A percentile compares a stretch with the other conserved stretches of the same genome.
Conservation (phyloP, 495 filamentous ascomycete species). For the Penicillium waksmanii region DNA sequence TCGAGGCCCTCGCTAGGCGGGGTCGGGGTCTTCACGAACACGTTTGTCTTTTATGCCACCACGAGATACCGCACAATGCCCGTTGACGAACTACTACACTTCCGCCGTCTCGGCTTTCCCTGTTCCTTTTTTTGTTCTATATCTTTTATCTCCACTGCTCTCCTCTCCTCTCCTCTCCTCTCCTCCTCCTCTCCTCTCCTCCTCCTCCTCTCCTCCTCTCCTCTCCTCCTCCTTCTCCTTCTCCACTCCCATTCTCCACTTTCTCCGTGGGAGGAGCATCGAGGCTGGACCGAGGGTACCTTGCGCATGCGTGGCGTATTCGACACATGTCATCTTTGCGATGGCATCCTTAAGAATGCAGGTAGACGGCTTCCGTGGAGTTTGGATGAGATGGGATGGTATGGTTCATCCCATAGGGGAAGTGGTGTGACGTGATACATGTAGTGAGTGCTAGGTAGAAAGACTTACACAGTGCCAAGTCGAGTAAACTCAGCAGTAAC, state of each 20-base stretch:
- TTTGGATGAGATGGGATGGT: constrained; percentile 10
- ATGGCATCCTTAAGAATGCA: constrained; percentile 9
- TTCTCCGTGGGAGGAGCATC: background rate
- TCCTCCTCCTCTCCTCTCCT: no score
- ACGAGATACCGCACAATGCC: constrained; percentile 40
- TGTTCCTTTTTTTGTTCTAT: constrained; percentile 1
- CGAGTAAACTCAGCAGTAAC: no score
- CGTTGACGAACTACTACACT: constrained; percentile 36
- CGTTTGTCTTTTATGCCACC: constrained; percentile 34
- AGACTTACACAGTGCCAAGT: no score
- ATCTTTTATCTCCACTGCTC: no score
- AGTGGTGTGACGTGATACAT: no score
- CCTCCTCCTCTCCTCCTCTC: no score
- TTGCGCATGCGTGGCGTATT: constrained; percentile 8
- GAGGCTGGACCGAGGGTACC: background rate
- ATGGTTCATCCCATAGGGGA: no score
- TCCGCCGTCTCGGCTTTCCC: constrained; percentile 11
- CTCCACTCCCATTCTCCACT: no score
- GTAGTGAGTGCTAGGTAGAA: no score
- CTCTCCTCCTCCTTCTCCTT: no score
- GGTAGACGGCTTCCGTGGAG: constrained; percentile 22
- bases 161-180: no score
- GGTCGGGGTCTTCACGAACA: constrained; percentile 32
- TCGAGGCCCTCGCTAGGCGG: constrained; percentile 24
- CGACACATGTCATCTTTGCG: constrained; percentile 4